Evolutionary conservation across 2,329 filamentous ascomycete genomes (phyloP).

Genomic region (Tricladium varicosporioides): DNA sequence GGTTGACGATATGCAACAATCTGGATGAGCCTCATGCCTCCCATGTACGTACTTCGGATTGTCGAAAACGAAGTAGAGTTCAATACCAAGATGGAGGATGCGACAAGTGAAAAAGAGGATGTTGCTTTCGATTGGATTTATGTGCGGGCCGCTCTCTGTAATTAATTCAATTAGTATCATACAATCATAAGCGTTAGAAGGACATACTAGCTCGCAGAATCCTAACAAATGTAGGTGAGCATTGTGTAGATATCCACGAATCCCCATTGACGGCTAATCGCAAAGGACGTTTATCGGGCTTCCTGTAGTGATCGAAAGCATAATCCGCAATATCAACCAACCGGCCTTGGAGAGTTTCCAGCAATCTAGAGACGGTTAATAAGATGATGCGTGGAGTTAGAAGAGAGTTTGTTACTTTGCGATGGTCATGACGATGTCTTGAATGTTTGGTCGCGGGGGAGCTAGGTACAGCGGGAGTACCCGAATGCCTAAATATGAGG

Average conservation of each 20-base stretch:
- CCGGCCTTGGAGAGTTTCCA: not conserved
- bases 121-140: not conserved
- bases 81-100: not conserved
- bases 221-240: not conserved
- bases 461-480: too few relatives aligned
- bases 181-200: too few relatives aligned
- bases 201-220: too few relatives aligned
- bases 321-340: conserved; percentile 14
- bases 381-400: too few relatives aligned
- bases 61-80: not conserved
- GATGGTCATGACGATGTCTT: too few relatives aligned
- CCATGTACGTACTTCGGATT: not conserved
- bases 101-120: not conserved
- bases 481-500: too few relatives aligned
- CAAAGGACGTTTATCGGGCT: not conserved
- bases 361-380: not conserved
- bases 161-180: not conserved
- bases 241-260: conserved; percentile 9
- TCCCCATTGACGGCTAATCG: conserved; percentile 8
- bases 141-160: not conserved
- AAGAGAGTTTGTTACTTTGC: too few relatives aligned
- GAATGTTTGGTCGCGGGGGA: too few relatives aligned
- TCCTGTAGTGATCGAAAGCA: conserved; percentile 3
- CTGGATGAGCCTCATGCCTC: not conserved
- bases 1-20: not conserved